Percentiles rank a stretch among this genome's conserved stretches.
These are phyloP conservation scores for Mallotus repandus DNA, from an alignment of 441 rosid species.

Conservation along the genomic window DNA sequence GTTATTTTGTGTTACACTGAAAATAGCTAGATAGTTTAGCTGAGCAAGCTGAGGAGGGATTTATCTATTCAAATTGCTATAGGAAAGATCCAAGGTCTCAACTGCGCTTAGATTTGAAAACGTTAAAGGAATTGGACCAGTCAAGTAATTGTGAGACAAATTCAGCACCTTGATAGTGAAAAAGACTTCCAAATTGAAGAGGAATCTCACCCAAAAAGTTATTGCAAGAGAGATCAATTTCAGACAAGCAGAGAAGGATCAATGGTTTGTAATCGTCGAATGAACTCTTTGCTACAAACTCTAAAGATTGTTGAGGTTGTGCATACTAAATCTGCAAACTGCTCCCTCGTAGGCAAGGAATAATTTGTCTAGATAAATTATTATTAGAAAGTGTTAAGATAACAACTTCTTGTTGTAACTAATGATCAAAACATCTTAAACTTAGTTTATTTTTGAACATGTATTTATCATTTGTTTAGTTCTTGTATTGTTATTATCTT, in stretches of 20 bases:
- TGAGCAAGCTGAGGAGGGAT: too few species aligned
- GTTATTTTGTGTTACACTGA: background rate
- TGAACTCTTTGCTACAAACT: background rate
- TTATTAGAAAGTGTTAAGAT: too few species aligned
- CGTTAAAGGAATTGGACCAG: background rate
- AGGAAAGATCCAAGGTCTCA: background rate
- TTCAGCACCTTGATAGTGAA: background rate
- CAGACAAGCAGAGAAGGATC: background rate
- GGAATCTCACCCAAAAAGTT: background rate
- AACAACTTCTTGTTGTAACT: too few species aligned
- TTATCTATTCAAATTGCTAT: background rate
- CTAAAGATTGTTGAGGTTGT: background rate
- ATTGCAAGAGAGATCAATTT: background rate
- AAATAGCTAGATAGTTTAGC: background rate
- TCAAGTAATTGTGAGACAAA: background rate
- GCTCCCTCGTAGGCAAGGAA: too few species aligned
- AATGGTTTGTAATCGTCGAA: background rate
- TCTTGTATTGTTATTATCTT: too few species aligned
- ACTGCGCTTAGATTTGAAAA: background rate
- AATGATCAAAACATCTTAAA: too few species aligned
- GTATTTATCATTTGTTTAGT: too few species aligned
- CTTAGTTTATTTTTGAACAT: too few species aligned
- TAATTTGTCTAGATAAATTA: too few species aligned
- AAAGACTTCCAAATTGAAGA: background rate
- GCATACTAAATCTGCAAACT: too few species aligned